phyloP scores from a whole-genome alignment of 225 moss, liverwort and hornwort genomes.

The Bryoerythrophyllum caledonicum region DNA sequence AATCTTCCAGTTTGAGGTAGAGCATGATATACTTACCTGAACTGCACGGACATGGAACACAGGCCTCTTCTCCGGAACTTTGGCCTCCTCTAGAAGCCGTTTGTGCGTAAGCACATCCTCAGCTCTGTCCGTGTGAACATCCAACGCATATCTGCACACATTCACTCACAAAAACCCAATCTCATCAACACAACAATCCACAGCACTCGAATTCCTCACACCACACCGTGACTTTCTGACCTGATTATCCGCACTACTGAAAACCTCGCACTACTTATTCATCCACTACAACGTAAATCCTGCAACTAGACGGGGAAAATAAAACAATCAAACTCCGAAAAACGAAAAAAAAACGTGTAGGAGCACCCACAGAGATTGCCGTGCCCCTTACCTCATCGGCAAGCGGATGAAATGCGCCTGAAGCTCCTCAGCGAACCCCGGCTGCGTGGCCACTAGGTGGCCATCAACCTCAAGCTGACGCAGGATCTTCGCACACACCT shows the following conservation, averaged over 20 bases:
- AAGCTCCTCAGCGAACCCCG: conserved; percentile 85
- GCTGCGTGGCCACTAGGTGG: conserved; percentile 31
- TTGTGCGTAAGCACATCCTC: conserved; percentile 97
- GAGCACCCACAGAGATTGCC: neutral
- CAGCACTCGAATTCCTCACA: too few species aligned
- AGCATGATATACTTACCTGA: conserved; percentile 56
- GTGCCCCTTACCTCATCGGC: conserved; percentile 66
- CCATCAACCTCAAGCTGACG: conserved; percentile 36
- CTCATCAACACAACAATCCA: neutral
- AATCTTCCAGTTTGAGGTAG: neutral
- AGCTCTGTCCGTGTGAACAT: conserved; percentile 90
- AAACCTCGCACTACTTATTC: too few species aligned
- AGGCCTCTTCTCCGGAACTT: conserved; percentile 82
- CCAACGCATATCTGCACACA: conserved; percentile 83
- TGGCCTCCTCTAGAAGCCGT: conserved; percentile 68
- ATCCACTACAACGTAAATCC: neutral
- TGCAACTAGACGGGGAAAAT: neutral
- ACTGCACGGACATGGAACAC: conserved; percentile 97
- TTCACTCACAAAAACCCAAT: conserved; percentile 8
- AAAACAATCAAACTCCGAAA: neutral
- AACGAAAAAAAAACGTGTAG: neutral
- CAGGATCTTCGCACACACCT: conserved; percentile 74
- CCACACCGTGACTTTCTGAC: too few species aligned
- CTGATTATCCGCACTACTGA: too few species aligned
- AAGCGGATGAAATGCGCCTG: conserved; percentile 83